Base-by-base conservation (phyloP, 805 yeast genomes). In the Candida namnaoensis region DNA sequence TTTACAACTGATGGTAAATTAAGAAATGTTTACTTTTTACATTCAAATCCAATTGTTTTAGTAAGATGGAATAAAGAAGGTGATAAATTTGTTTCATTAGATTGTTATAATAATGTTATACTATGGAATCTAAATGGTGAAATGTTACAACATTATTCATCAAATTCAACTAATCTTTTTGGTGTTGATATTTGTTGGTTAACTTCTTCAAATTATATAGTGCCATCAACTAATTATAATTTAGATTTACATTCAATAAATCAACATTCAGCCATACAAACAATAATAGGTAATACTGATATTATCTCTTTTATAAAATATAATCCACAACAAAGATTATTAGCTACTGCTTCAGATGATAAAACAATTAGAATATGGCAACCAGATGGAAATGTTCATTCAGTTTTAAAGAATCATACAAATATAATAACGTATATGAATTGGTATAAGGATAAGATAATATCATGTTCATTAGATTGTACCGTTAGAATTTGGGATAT, bases 291-390 rank as follows among this genome's bases (percentile, higher is more conserved):
- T 30, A 30, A 30, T 13, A 30, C 7, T 30, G 33, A 30, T 11
- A 30, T 30, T 12, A 71, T 85, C 7, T 69, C 84, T 13, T 61
- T 62, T 5, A 63, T 88, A 5, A 57, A 64, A 28, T 86, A 82
- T 55, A 78, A 81, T 51, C 45, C 54, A 5, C 57, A 59, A 3
- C 64, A 70, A 13, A 76, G 76, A 48, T 58, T 82, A 28, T 64
- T 90, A 35, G 78, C 88, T 4, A 78, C 90, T 2, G 80, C 86
- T 8, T 79, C 95, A 1, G 95, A 86, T 54, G 96, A 90, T 56
- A 72, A 75, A 42, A 66, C 74, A 0, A 69, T 88, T 8, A 74
- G 86, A 49, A 66, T 88, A 19, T 90, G 96, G 95, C 75, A 71
- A 52, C 82, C 88, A 33, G 71, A 72, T 26, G 73, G 78, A 30